Evolutionary conservation across 208 protist species (phyloP).

Genomic region (Wallacemonas collosoma): DNA sequence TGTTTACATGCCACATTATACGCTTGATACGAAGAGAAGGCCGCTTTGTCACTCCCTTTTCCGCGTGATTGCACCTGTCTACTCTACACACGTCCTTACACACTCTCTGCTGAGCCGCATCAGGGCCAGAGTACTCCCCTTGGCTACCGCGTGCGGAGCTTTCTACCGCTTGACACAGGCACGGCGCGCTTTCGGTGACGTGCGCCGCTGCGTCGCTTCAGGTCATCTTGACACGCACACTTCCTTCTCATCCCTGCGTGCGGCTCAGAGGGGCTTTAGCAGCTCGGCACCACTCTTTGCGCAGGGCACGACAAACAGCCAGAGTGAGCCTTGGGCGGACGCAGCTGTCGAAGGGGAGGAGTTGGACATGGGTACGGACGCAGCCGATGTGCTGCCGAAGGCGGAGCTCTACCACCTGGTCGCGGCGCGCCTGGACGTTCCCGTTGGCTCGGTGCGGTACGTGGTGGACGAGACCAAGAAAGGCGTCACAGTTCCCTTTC

Average conservation of each 20-base stretch:
- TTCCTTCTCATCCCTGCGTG: neutral
- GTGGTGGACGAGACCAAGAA: constrained; percentile 65
- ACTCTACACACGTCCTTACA: neutral
- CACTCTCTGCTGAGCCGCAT: neutral
- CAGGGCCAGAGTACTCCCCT: neutral
- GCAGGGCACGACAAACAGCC: neutral
- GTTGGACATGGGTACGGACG: neutral
- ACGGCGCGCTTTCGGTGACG: too few relatives aligned
- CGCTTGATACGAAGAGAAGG: neutral
- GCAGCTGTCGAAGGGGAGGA: neutral
- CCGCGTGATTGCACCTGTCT: neutral
- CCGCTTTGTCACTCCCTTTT: neutral
- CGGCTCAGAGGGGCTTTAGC: neutral
- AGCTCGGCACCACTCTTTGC: neutral
- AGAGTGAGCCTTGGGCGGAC: neutral
- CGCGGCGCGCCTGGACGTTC: constrained; percentile 40
- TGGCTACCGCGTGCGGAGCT: neutral
- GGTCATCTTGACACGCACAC: neutral
- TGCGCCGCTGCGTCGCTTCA: too few relatives aligned
- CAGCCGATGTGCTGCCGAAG: neutral
- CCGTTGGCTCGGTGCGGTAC: constrained; percentile 40
- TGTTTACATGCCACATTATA: too few relatives aligned
- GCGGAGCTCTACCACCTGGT: constrained; percentile 39
- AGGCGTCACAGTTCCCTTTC: constrained; percentile 85
- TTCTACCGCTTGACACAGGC: neutral